Percentiles rank a stretch among this genome's conserved stretches.
Evolutionary conservation across 2,329 filamentous ascomycete species (phyloP).

Genomic region (Phoma sp.): DNA sequence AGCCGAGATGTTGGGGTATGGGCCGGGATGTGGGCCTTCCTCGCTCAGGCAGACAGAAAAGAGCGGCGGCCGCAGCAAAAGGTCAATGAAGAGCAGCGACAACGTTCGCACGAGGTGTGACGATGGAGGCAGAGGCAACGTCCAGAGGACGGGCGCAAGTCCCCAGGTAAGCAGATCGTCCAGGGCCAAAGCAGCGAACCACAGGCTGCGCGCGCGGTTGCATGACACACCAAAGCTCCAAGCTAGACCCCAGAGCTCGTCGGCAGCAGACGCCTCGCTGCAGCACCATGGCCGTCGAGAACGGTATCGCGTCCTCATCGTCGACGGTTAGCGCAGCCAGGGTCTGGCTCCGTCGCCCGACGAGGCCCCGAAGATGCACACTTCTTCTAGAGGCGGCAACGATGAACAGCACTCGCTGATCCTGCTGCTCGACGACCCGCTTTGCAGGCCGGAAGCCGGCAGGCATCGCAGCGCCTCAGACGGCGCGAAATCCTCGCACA

Average conservation of each 20-base stretch:
- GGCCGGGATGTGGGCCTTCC: constrained; percentile 11
- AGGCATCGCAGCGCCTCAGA: constrained; percentile 14
- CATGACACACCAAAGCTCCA: constrained; percentile 41
- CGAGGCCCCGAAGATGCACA: constrained; percentile 19
- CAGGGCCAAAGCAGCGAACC: constrained; percentile 36
- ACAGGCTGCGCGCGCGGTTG: constrained; percentile 30
- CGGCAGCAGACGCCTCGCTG: constrained; percentile 24
- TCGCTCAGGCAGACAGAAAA: constrained; percentile 1
- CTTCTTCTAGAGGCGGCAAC: constrained; percentile 24
- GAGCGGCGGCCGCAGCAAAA: background rate
- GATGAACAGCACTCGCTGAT: constrained; percentile 22
- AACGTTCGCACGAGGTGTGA: constrained; percentile 12
- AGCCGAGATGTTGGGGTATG: constrained; percentile 22
- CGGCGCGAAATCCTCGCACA: constrained; percentile 4
- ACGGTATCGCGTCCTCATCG: constrained; percentile 26
- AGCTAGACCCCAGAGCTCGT: constrained; percentile 26
- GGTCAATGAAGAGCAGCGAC: constrained; percentile 5
- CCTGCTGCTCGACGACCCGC: constrained; percentile 22
- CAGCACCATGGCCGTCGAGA: constrained; percentile 31
- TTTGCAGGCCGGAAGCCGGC: constrained; percentile 23
- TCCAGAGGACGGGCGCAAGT: constrained; percentile 26
- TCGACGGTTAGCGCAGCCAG: constrained; percentile 27
- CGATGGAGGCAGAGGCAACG: constrained; percentile 18
- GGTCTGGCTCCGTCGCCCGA: constrained; percentile 23
- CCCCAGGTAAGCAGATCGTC: constrained; percentile 22